Conservation (phyloP, 108 stramenopile species). For the Pseudonitzschia multistriata region DNA sequence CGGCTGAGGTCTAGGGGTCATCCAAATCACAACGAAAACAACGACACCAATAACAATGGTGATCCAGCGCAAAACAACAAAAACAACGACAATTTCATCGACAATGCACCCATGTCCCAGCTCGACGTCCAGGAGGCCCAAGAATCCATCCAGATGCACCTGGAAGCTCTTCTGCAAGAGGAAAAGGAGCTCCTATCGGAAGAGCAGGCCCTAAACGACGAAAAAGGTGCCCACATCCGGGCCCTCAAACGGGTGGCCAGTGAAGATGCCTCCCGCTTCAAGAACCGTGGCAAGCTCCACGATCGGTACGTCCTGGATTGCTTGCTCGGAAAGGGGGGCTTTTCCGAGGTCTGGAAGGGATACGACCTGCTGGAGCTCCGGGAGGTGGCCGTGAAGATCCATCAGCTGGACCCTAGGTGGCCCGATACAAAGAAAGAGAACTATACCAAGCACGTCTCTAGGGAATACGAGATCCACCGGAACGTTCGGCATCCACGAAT, state of each 20-base stretch:
- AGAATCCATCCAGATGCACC: conserved; percentile 68
- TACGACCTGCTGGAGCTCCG: conserved; percentile 81
- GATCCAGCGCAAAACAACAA: neutral
- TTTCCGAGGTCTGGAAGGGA: conserved; percentile 98
- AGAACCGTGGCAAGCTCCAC: conserved; percentile 70
- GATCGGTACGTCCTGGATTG: conserved; percentile 90
- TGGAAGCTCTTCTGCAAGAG: conserved; percentile 47
- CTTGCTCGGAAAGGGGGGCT: conserved; percentile 96
- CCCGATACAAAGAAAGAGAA: conserved; percentile 91
- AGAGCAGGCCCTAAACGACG: conserved; percentile 63
- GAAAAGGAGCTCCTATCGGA: conserved; percentile 60
- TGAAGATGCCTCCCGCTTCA: conserved; percentile 81
- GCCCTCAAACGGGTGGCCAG: conserved; percentile 75
- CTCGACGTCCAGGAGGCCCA: conserved; percentile 50
- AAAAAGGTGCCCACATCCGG: conserved; percentile 75
- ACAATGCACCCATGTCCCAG: conserved; percentile 16
- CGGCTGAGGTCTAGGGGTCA: neutral
- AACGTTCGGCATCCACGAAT: conserved; percentile 96
- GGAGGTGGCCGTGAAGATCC: conserved; percentile 98
- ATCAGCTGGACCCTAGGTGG: conserved; percentile 95
- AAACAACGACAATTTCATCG: neutral
- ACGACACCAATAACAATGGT: neutral
- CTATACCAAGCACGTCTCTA: conserved; percentile 96
- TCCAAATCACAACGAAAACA: neutral
- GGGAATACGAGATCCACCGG: conserved; percentile 97